A percentile compares a stretch with the other conserved stretches of the same genome.
Conservation (phyloP, 345 rosid genomes). For the Citrus sinensis region DNA sequence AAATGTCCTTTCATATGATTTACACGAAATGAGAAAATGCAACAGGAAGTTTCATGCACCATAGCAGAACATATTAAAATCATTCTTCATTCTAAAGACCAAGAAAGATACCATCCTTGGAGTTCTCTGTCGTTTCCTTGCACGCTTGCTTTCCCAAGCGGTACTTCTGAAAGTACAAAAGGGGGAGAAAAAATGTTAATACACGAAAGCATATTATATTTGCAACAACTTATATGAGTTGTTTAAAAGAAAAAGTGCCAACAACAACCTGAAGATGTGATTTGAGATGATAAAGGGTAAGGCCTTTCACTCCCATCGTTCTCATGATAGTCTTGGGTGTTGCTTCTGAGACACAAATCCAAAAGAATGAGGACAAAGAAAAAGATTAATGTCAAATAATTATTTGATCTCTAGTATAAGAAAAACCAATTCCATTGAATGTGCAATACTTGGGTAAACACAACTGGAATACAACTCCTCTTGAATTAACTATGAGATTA, state of each 20-base stretch:
- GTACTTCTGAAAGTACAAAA: slow-evolving; percentile 56
- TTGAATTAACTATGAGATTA: not conserved
- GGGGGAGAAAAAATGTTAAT: not conserved
- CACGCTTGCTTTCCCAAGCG: slow-evolving; percentile 80
- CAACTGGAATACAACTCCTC: not conserved
- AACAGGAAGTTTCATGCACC: not conserved
- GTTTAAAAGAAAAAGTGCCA: not conserved
- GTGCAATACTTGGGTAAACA: not conserved
- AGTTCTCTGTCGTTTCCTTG: slow-evolving; percentile 75
- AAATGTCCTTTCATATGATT: not conserved
- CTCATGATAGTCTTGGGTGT: slow-evolving; percentile 92
- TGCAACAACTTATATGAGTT: not conserved
- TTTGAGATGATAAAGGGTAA: slow-evolving; percentile 88
- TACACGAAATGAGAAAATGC: not conserved
- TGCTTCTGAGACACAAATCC: slow-evolving; percentile 55
- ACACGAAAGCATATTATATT: not conserved
- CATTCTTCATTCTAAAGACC: not conserved
- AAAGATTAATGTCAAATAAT: not conserved
- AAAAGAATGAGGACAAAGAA: not conserved
- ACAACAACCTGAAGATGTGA: slow-evolving; percentile 85
- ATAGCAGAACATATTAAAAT: not conserved
- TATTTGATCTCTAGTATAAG: not conserved
- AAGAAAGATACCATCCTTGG: slow-evolving; percentile 70
- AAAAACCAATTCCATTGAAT: not conserved
- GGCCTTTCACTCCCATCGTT: slow-evolving; percentile 93